Percentiles rank a stretch among this genome's conserved stretches.
Evolutionary conservation across 192 early-diverging fungal species (phyloP).

Genomic region (Ambispora gerdemannii): DNA sequence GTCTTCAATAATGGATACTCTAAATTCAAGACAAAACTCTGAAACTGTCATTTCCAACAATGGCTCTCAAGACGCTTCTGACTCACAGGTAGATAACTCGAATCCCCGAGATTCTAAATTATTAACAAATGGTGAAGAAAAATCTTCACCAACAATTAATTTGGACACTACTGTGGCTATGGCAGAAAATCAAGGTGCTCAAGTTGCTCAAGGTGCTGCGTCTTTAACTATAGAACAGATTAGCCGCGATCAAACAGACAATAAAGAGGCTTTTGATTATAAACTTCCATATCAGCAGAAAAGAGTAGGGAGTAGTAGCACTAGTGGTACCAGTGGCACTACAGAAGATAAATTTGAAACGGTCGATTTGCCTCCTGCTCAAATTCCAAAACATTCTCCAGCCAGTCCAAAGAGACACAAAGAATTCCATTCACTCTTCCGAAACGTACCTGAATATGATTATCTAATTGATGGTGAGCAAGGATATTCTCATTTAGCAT

Average conservation of each 20-base stretch:
- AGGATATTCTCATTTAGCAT: slow-evolving; percentile 7
- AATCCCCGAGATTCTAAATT: no score
- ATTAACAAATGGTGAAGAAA: no score
- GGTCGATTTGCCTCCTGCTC: not conserved
- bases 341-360: not conserved
- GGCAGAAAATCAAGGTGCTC: not conserved
- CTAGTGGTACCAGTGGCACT: not conserved
- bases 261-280: no score
- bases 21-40: slow-evolving; percentile 4
- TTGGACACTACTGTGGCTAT: not conserved
- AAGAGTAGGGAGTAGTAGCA: not conserved
- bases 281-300: not conserved
- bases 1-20: not conserved
- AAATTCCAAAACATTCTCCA: not conserved
- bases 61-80: not conserved
- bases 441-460: slow-evolving; percentile 42
- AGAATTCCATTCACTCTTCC: slow-evolving; percentile 43
- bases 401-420: slow-evolving; percentile 36
- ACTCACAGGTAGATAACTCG: not conserved
- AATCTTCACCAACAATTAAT: not conserved
- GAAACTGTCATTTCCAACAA: not conserved
- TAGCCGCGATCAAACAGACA: not conserved
- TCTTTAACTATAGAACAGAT: not conserved
- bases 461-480: slow-evolving; percentile 32
- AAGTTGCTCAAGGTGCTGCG: not conserved